phyloP scores from a whole-genome alignment of 768 basidiomycete genomes.

The Suillus tomentosus region DNA sequence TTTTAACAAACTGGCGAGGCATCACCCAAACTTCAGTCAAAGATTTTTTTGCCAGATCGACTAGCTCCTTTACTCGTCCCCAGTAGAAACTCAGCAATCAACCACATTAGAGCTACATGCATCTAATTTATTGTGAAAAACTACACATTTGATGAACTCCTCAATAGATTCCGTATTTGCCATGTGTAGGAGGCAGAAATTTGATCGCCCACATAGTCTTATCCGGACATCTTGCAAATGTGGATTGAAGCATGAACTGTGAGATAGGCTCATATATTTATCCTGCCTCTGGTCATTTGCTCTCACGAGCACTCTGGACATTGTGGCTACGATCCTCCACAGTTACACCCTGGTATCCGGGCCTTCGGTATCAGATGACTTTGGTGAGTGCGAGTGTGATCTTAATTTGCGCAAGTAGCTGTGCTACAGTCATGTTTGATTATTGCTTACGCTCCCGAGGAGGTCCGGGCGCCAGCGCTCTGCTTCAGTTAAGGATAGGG shows the following conservation, averaged over 20 bases:
- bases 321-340: neutral
- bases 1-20: neutral
- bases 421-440: neutral
- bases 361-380: neutral
- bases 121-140: neutral
- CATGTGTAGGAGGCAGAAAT: neutral
- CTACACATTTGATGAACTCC: neutral
- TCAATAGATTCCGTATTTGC: neutral
- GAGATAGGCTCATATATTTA: neutral
- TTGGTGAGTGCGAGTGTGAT: too few species aligned
- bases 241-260: neutral
- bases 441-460: neutral
- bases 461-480: too few species aligned
- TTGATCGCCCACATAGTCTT: neutral
- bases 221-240: neutral
- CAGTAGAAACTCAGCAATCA: neutral
- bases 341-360: neutral
- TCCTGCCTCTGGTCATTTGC: neutral
- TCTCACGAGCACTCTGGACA: constrained; percentile 1
- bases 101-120: neutral
- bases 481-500: neutral
- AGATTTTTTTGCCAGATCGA: neutral
- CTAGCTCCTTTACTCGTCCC: neutral
- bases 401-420: neutral
- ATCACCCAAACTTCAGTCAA: neutral